These are phyloP conservation scores for Penicillium bialowiezense DNA, from an alignment of 495 filamentous ascomycete species.

Conservation along the genomic window DNA sequence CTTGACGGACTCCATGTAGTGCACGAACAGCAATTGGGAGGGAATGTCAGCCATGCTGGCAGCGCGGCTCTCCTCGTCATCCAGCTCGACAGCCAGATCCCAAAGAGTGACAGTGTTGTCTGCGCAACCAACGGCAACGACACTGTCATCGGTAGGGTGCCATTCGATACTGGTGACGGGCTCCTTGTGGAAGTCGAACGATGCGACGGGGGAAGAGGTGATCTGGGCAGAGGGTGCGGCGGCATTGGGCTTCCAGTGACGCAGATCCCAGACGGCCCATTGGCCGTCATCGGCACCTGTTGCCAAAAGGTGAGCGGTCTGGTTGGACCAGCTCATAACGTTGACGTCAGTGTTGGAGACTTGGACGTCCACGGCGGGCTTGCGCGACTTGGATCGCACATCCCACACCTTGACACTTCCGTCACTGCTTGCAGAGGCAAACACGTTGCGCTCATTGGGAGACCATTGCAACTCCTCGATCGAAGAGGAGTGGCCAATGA, in stretches of 20 bases:
- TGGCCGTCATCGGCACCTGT: constrained; percentile 91
- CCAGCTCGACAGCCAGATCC: constrained; percentile 94
- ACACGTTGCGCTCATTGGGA: constrained; percentile 85
- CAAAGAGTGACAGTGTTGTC: constrained; percentile 94
- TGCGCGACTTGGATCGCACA: constrained; percentile 80
- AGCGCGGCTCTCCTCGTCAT: constrained; percentile 93
- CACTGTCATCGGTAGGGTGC: constrained; percentile 95
- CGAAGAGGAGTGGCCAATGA: constrained; percentile 76
- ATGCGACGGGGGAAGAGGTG: constrained; percentile 70
- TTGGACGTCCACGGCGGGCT: constrained; percentile 79
- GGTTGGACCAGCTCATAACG: constrained; percentile 88
- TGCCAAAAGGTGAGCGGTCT: constrained; percentile 83
- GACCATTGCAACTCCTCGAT: constrained; percentile 97
- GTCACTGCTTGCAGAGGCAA: constrained; percentile 88
- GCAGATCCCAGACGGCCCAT: constrained; percentile 94
- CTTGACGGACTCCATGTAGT: constrained; percentile 92
- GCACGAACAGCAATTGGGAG: constrained; percentile 91
- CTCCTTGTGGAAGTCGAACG: constrained; percentile 91
- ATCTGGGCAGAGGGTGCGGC: constrained; percentile 37
- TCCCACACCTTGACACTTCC: constrained; percentile 96
- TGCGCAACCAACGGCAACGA: constrained; percentile 86
- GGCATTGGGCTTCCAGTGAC: constrained; percentile 79
- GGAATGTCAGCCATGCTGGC: constrained; percentile 86
- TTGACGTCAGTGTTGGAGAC: constrained; percentile 87
- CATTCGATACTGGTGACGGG: constrained; percentile 96